phyloP scores from a whole-genome alignment of 139 green algal species.

The Zygnema circumcarinatum region DNA sequence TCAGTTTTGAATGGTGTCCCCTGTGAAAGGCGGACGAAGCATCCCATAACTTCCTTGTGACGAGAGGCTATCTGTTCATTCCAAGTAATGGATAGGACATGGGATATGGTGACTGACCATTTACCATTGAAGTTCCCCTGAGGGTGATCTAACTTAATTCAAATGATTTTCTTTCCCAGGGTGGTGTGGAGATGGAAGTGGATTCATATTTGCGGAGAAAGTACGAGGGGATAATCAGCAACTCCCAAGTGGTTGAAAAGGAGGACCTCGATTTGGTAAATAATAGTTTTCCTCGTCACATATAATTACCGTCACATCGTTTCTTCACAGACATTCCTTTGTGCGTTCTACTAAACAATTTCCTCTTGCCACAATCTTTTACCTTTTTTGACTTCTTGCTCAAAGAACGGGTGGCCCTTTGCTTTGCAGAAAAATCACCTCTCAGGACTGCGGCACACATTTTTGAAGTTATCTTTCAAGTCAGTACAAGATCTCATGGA shows the following conservation, averaged over 20 bases:
- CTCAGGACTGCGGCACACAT: conserved; percentile 78
- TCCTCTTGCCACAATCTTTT: too few relatives aligned
- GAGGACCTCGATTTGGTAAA: conserved; percentile 92
- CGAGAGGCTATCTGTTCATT: too few relatives aligned
- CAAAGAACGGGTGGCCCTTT: too few relatives aligned
- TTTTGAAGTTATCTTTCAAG: conserved; percentile 88
- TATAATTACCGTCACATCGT: background rate
- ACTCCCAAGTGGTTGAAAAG: conserved; percentile 75
- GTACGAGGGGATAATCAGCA: conserved; percentile 75
- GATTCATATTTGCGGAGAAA: conserved; percentile 82
- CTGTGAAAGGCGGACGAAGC: too few relatives aligned
- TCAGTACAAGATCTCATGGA: conserved; percentile 87
- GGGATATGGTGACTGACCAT: too few relatives aligned
- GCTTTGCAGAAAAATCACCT: conserved; percentile 92
- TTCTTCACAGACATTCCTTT: background rate
- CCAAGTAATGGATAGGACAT: too few relatives aligned
- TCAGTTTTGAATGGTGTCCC: background rate
- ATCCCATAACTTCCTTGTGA: too few relatives aligned
- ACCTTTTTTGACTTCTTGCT: too few relatives aligned
- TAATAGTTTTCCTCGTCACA: background rate
- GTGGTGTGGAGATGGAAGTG: conserved; percentile 79
- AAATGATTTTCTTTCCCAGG: too few relatives aligned
- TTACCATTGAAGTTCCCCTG: too few relatives aligned
- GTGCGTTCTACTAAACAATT: too few relatives aligned
- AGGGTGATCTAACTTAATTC: too few relatives aligned